Percentiles rank a stretch among this genome's conserved stretches.
phyloP scores from a whole-genome alignment of 176 grass and related monocot genomes.

The Carex pumila region DNA sequence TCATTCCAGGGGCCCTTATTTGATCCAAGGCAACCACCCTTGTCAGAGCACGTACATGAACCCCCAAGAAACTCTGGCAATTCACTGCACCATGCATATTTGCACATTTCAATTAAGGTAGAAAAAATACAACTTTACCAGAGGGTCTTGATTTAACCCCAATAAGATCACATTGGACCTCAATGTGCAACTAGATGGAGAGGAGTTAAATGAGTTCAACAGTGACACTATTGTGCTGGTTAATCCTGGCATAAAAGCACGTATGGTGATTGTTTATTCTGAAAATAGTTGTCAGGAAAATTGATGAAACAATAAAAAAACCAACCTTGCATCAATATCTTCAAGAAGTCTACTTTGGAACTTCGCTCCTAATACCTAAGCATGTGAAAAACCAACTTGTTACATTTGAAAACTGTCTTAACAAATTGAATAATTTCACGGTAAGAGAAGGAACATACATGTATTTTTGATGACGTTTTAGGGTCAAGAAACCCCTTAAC shows the following conservation, averaged over 20 bases:
- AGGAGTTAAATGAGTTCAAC: not conserved
- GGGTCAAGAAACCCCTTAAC: conserved; percentile 94
- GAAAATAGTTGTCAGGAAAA: conserved; percentile 16
- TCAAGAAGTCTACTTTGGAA: conserved; percentile 91
- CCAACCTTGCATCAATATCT: conserved; percentile 80
- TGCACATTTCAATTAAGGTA: conserved; percentile 14
- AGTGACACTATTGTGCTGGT: not conserved
- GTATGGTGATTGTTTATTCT: not conserved
- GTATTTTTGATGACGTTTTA: conserved; percentile 96
- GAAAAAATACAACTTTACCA: not conserved
- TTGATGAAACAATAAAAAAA: conserved; percentile 17
- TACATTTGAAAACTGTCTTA: conserved; percentile 18
- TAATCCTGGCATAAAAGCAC: not conserved
- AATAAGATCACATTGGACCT: not conserved
- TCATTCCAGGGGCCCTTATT: conserved; percentile 99
- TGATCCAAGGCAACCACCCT: conserved; percentile 71
- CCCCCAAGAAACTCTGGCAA: conserved; percentile 83
- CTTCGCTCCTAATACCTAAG: conserved; percentile 86
- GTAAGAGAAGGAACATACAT: conserved; percentile 46
- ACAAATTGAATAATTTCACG: not conserved
- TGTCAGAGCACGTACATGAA: conserved; percentile 66
- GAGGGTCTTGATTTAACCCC: not conserved
- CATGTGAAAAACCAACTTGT: conserved; percentile 10
- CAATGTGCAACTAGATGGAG: not conserved
- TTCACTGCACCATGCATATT: conserved; percentile 57